Evolutionary conservation across 2,329 filamentous ascomycete genomes (phyloP).

Genomic region (Magnaporthiopsis incrustans): DNA sequence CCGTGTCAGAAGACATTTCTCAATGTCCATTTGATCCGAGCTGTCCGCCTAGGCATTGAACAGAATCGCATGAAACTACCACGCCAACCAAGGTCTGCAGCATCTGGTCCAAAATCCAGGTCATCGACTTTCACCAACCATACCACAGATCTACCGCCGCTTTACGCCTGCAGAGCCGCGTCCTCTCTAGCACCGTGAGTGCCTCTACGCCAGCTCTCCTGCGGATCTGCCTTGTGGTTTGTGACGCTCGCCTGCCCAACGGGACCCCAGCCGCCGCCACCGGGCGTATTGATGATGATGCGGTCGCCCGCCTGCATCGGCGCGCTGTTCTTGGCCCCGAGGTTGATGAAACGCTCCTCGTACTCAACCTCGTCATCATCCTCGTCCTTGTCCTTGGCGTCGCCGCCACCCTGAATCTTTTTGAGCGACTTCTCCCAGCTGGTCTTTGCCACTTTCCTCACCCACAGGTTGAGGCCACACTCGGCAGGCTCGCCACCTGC

Average conservation of each 20-base stretch:
- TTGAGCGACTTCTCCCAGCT: constrained; percentile 8
- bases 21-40: too few species aligned
- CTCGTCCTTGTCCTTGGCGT: constrained; percentile 2
- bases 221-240: constrained; percentile 44
- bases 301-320: constrained; percentile 68
- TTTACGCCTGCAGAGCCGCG: constrained; percentile 45
- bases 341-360: constrained; percentile 57
- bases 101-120: background rate
- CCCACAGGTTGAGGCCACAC: constrained; percentile 13
- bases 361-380: constrained; percentile 29
- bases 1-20: too few species aligned
- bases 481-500: constrained; percentile 20
- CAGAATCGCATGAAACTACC: background rate
- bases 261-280: constrained; percentile 69
- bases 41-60: too few species aligned
- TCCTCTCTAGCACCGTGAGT: constrained; percentile 51
- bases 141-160: background rate
- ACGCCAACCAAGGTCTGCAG: background rate
- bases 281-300: constrained; percentile 71
- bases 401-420: constrained; percentile 6
- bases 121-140: background rate
- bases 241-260: constrained; percentile 49
- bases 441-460: constrained; percentile 10
- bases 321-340: constrained; percentile 74
- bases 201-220: constrained; percentile 44